Base-by-base conservation (phyloP, 805 yeast species). In the Blastobotrys parvus region DNA sequence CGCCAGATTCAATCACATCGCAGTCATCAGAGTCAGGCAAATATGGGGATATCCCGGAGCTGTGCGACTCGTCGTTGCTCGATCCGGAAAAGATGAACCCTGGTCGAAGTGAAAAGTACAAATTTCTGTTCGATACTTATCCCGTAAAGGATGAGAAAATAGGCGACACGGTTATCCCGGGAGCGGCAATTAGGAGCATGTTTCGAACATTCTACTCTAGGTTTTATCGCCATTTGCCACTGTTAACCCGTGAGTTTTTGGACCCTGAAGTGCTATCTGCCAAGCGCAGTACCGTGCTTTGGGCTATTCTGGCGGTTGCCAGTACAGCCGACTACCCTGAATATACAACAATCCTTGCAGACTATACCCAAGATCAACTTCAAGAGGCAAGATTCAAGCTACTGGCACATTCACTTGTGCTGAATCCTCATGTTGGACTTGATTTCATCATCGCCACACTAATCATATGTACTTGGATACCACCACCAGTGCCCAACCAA, bases 281-380 rank as follows among this genome's bases (percentile, higher is more conserved):
- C 7, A 38, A 39, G 16, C 18, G 20, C 18, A 22, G 36, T 17
- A 13, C 41, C 3, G 15, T 44, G 15, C 40, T 43, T 20, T 46
- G 49, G 49, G 43, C 49, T 11, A 40, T 46, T 17, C 41, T 43
- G 20, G 17, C 36, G 8, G 42, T 44, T 7, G 22, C 44, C 7
- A 15, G 42, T 13, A 33, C 47, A 4, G 18, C 18, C 3, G 25
- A n/a, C 2, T 38, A 23, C 6, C 45, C 42, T 11, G 43, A 45
- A 32, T 29, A 38, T n/a, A 10, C 39, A 2, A 34, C 15, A 3
- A 11, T n/a, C 13, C 30, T 45, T 18, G n/a, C 19, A n/a, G 29
- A 16, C 6, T 39, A 45, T 21, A 27, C 32, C 3, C 36, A 20
- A 19, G n/a, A 22, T 13, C 48, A 36, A 3, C 25, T 45, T 7